A percentile compares a stretch with the other conserved stretches of the same genome.
Conservation (phyloP, 2,329 filamentous ascomycete species). For the Clathrospora elynae region DNA sequence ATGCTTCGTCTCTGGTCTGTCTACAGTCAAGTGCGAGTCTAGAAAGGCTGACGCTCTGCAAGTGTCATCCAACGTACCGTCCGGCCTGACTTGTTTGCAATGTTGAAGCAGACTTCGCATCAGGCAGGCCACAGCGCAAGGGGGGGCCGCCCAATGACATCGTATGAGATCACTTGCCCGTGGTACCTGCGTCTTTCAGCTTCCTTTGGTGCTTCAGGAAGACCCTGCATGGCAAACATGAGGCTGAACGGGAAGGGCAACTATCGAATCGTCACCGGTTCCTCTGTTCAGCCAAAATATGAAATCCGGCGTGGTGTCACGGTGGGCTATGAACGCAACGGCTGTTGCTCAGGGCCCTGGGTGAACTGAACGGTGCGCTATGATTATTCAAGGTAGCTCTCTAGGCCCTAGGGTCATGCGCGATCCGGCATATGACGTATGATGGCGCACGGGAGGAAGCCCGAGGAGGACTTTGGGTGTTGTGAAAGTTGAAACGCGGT, state of each 20-base stretch:
- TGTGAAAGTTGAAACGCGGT: too few species aligned
- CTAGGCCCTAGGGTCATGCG: too few species aligned
- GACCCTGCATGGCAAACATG: constrained; percentile 11
- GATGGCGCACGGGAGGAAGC: too few species aligned
- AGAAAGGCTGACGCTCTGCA: too few species aligned
- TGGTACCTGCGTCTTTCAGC: constrained; percentile 26
- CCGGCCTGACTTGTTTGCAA: too few species aligned
- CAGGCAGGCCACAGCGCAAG: too few species aligned
- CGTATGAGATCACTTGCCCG: constrained; percentile 7
- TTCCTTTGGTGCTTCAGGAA: neutral
- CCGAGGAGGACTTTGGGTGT: too few species aligned
- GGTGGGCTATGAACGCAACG: constrained; percentile 20
- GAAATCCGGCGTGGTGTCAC: constrained; percentile 8
- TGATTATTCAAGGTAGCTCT: neutral
- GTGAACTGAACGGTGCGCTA: constrained; percentile 13
- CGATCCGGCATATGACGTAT: too few species aligned
- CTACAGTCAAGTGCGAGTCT: too few species aligned
- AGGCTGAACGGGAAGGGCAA: constrained; percentile 20
- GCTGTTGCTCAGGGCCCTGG: constrained; percentile 23
- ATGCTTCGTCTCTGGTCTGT: too few species aligned
- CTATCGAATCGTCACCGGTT: constrained; percentile 30
- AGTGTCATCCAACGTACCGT: too few species aligned
- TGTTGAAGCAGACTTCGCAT: too few species aligned
- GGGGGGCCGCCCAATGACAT: constrained; percentile 10
- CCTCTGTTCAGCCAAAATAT: constrained; percentile 22